phyloP scores from a whole-genome alignment of 2,329 filamentous ascomycete genomes.

The Colletotrichum tamarilloi region DNA sequence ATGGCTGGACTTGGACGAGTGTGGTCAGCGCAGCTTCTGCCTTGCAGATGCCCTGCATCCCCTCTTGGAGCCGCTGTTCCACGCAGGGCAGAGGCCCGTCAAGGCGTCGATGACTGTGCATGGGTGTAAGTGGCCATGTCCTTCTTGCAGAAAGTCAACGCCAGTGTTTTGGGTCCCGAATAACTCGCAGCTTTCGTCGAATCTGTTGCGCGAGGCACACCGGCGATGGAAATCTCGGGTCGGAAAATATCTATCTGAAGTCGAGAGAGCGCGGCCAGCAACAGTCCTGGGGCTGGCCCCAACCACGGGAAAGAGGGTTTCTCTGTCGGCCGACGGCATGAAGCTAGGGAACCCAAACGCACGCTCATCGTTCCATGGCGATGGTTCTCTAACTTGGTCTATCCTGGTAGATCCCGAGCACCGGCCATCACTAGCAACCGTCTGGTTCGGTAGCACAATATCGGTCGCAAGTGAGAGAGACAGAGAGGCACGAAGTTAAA shows the following conservation, averaged over 20 bases:
- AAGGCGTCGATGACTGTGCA: constrained; percentile 10
- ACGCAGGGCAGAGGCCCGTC: constrained; percentile 6
- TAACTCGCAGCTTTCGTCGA: not conserved
- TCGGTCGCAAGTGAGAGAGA: not conserved
- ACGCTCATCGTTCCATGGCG: not conserved
- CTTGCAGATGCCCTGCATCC: constrained; percentile 1
- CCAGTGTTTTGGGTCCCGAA: not conserved
- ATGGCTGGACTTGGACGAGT: not conserved
- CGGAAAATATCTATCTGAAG: constrained; percentile 4
- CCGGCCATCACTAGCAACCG: not conserved
- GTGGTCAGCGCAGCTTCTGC: not conserved
- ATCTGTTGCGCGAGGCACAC: not conserved
- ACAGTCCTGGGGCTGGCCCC: not conserved
- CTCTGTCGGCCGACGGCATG: constrained; percentile 20
- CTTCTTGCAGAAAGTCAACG: not conserved
- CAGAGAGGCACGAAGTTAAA: no score
- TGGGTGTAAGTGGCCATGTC: not conserved
- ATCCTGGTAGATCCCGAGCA: not conserved
- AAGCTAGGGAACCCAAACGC: not conserved
- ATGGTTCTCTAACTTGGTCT: not conserved
- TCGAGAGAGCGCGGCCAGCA: not conserved
- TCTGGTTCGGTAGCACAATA: constrained; percentile 1
- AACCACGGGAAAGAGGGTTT: not conserved
- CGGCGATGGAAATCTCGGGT: not conserved
- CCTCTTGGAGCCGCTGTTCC: constrained; percentile 1